Conservation (phyloP, 2,329 filamentous ascomycete genomes). For the Cercospora beticola region DNA sequence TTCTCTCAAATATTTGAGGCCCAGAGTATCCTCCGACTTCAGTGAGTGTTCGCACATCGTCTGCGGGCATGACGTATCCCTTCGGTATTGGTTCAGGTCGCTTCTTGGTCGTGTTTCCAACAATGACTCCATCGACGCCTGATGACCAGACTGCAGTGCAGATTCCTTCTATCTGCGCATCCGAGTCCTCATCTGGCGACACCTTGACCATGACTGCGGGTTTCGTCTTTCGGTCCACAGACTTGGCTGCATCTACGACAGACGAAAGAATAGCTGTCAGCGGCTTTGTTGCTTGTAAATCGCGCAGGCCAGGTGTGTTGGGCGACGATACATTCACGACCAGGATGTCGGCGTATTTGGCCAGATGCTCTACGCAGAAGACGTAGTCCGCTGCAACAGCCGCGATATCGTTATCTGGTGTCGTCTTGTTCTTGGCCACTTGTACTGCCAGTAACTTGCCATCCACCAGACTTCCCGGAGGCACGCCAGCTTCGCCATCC, state of each 20-base stretch:
- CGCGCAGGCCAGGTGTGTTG: constrained; percentile 88
- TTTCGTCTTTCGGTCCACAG: constrained; percentile 67
- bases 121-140: constrained; percentile 91
- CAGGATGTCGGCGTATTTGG: constrained; percentile 88
- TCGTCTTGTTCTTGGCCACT: constrained; percentile 94
- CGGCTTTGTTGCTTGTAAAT: constrained; percentile 80
- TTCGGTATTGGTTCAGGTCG: constrained; percentile 68
- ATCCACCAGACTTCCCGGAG: constrained; percentile 73
- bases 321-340: constrained; percentile 97
- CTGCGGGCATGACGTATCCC: constrained; percentile 61
- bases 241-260: constrained; percentile 75
- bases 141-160: constrained; percentile 79
- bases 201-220: constrained; percentile 97
- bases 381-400: constrained; percentile 80
- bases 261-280: constrained; percentile 76
- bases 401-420: constrained; percentile 77
- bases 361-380: constrained; percentile 81
- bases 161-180: constrained; percentile 81
- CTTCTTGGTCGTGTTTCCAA: constrained; percentile 93
- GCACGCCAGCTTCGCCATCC: constrained; percentile 72
- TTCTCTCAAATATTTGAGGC: constrained; percentile 81
- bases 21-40: constrained; percentile 90
- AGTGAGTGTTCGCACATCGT: constrained; percentile 64
- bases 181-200: constrained; percentile 87
- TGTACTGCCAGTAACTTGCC: constrained; percentile 85